Base-by-base conservation (phyloP, 345 rosid genomes). In the Syzygium aqueum region DNA sequence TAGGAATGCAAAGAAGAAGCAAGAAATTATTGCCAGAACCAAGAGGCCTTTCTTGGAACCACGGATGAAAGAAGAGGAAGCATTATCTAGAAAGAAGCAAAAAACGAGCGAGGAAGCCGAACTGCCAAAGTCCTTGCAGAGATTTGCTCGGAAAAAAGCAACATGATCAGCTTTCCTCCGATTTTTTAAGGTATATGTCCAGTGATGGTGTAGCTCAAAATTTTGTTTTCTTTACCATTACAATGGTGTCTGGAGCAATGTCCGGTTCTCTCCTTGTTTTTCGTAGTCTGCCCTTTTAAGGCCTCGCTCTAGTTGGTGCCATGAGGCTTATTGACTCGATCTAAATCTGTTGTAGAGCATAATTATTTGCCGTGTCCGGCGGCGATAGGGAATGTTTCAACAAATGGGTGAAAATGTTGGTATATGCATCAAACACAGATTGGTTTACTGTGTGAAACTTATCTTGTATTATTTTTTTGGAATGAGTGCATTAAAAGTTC, bases 1-100 rank as follows among this genome's bases (percentile, higher is more conserved):
- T 80, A 97, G 93, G 91, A 88, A 50, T 86, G 89, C 92, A 0
- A 95, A 91, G 93, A 96, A 95, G 94, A 94, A 88, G 87, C 92
- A 93, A 89, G 97, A 95, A 73, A 25, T 91, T 73, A 89, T 95
- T 19, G 91, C 85, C 40, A 93, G 77, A 19, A 94, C 92, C 6
- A 97, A 96, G 91, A 90, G 94, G 82, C 96, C 95, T 33, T 94
- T 95, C 94, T 84, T 93, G 87, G 98, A 96, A 77, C 93, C 93
- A 86, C 90, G 89, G 61, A 84, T 51, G 87, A 89, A 87, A 30
- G 92, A 88, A 13, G 89, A 89, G 37, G 86, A 86, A 13, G 87
- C 85, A 21, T 22, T 51, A 22, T 85, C 90, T 1, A 89, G 77
- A 86, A 97, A 94, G 94, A 97, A 94, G 92, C 96, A 90, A 88